A percentile compares a stretch with the other conserved stretches of the same genome.
These are phyloP conservation scores for Cercophora newfieldiana DNA, from an alignment of 495 filamentous ascomycete species.

Conservation along the genomic window DNA sequence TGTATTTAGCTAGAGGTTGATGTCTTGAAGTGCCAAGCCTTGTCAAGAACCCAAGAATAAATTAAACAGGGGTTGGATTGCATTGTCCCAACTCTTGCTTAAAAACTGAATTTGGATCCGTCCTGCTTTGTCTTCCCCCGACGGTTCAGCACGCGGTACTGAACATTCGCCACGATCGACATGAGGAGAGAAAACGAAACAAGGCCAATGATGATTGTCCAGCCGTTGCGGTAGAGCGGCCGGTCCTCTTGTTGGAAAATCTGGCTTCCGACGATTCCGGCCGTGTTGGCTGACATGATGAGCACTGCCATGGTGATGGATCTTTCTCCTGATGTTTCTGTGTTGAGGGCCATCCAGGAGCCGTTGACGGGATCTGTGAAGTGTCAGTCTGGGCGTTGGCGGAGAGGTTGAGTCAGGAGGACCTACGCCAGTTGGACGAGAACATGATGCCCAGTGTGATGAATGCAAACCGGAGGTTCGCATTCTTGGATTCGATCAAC, in stretches of 20 bases:
- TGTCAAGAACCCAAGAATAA: too few relatives aligned
- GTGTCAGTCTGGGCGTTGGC: constrained; percentile 1
- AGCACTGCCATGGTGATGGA: constrained; percentile 47
- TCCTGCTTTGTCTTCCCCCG: constrained; percentile 20
- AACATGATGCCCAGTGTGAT: constrained; percentile 51
- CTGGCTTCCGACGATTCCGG: constrained; percentile 55
- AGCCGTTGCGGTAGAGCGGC: constrained; percentile 45
- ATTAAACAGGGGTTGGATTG: not conserved
- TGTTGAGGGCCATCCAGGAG: constrained; percentile 42
- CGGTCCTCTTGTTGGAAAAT: constrained; percentile 54
- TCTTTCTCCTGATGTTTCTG: constrained; percentile 34
- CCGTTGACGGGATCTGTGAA: constrained; percentile 36
- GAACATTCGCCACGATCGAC: constrained; percentile 25
- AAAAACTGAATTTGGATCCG: constrained; percentile 19
- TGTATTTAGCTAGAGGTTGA: too few relatives aligned
- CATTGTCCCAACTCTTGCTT: not conserved
- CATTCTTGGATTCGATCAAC: constrained; percentile 48
- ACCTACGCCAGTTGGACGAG: constrained; percentile 55
- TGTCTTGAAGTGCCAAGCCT: too few relatives aligned
- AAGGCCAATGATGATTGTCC: constrained; percentile 28
- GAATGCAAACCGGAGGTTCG: constrained; percentile 42
- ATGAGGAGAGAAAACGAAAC: constrained; percentile 20
- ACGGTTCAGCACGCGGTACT: constrained; percentile 31
- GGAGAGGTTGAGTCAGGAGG: constrained; percentile 1
- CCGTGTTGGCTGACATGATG: constrained; percentile 56